Percentiles rank a stretch among this genome's conserved stretches.
Conservation (phyloP, 1,139 yeast genomes). For the Hyphopichia pseudoburtonii region DNA sequence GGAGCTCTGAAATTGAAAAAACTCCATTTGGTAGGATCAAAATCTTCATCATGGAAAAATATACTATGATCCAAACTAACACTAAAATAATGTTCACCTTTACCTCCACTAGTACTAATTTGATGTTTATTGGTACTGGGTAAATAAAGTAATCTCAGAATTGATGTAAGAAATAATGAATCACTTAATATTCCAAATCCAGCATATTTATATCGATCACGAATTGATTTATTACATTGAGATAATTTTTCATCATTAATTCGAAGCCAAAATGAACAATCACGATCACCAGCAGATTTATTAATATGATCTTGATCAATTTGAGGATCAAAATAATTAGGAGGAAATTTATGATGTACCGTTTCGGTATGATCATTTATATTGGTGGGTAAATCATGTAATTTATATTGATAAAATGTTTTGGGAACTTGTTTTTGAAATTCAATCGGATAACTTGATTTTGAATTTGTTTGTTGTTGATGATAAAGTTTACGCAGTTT, state of each 20-base stretch:
- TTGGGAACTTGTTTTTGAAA: conserved; percentile 31
- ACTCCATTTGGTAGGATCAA: conserved; percentile 43
- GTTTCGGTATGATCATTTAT: conserved; percentile 19
- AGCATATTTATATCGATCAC: conserved; percentile 22
- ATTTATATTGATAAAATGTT: conserved; percentile 25
- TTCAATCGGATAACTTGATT: conserved; percentile 27
- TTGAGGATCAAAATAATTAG: conserved; percentile 21
- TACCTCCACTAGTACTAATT: conserved; percentile 18
- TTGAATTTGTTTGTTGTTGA: conserved; percentile 14
- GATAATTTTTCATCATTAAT: conserved; percentile 22
- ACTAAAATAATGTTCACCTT: conserved; percentile 29
- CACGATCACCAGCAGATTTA: conserved; percentile 30
- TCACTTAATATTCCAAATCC: conserved; percentile 33
- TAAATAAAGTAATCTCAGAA: conserved; percentile 29
- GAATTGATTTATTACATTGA: conserved; percentile 9
- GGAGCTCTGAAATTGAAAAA: conserved; percentile 35
- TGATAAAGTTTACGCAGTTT: conserved; percentile 15
- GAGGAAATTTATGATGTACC: conserved; percentile 30
- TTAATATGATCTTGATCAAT: conserved; percentile 17
- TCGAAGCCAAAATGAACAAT: conserved; percentile 31
- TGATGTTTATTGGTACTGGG: conserved; percentile 18
- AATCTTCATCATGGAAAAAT: conserved; percentile 43
- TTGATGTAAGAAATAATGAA: conserved; percentile 33
- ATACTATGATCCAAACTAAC: conserved; percentile 45
- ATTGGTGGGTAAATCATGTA: conserved; percentile 20